Evolutionary conservation across 805 yeast species (phyloP).

Genomic region (Hanseniaspora lachancei): DNA sequence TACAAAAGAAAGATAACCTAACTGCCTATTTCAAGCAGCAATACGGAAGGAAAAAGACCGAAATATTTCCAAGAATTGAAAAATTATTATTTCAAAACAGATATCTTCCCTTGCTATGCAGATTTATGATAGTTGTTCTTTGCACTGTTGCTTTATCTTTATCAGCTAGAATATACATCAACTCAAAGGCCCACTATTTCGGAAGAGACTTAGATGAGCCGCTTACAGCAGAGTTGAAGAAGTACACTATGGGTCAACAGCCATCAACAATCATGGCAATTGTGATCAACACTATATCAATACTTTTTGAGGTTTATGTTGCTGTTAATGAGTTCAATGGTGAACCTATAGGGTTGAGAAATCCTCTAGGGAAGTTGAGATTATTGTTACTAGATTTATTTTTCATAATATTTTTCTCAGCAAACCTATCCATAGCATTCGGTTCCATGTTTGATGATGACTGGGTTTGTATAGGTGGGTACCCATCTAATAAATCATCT

Average conservation of each 20-base stretch:
- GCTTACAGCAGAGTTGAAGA: neutral
- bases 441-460: constrained; percentile 64
- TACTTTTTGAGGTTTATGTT: constrained; percentile 65
- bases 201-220: constrained; percentile 13
- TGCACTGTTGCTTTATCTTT: constrained; percentile 59
- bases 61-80: constrained; percentile 49
- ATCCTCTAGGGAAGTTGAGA: constrained; percentile 71
- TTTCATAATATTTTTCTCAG: constrained; percentile 78
- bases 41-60: constrained; percentile 39
- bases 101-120: constrained; percentile 62
- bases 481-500: constrained; percentile 17
- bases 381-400: constrained; percentile 69
- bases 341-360: constrained; percentile 79
- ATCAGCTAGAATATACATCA: constrained; percentile 45
- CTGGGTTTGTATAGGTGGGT: constrained; percentile 55
- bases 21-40: constrained; percentile 27
- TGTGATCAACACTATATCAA: constrained; percentile 65
- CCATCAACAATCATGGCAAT: constrained; percentile 91
- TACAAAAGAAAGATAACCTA: constrained; percentile 21
- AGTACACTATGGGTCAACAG: constrained; percentile 43
- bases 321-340: constrained; percentile 86
- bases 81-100: constrained; percentile 60
- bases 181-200: constrained; percentile 21
- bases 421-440: constrained; percentile 75
- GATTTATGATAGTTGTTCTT: constrained; percentile 46